phyloP scores from a whole-genome alignment of 2,329 filamentous ascomycete species.

The Emericellopsis atlantica region DNA sequence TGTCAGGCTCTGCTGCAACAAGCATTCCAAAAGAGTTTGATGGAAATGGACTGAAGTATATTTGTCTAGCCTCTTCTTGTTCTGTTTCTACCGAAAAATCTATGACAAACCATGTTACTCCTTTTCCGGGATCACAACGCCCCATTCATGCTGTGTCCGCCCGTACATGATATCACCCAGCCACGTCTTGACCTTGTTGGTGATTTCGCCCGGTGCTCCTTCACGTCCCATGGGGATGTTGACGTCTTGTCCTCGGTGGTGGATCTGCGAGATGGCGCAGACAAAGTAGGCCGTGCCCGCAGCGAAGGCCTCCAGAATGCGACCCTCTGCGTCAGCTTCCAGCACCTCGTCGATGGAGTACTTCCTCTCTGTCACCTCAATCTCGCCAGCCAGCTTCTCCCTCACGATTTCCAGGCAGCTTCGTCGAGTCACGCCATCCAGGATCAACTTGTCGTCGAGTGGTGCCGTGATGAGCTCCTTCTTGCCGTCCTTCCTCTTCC shows the following conservation, averaged over 20 bases:
- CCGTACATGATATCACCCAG: slow-evolving; percentile 67
- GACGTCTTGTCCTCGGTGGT: slow-evolving; percentile 53
- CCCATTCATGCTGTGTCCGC: slow-evolving; percentile 55
- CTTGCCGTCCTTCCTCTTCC: slow-evolving; percentile 40
- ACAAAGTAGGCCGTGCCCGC: slow-evolving; percentile 77
- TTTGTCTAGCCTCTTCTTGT: background rate
- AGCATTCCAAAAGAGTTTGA: slow-evolving; percentile 11
- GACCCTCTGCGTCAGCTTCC: slow-evolving; percentile 59
- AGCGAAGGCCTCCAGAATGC: slow-evolving; percentile 74
- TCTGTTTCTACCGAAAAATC: background rate
- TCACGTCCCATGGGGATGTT: slow-evolving; percentile 45
- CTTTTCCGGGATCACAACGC: slow-evolving; percentile 53
- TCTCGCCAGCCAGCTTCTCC: slow-evolving; percentile 42
- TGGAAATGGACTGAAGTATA: background rate
- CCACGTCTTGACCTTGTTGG: slow-evolving; percentile 52
- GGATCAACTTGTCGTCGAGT: slow-evolving; percentile 68
- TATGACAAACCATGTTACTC: slow-evolving; percentile 13
- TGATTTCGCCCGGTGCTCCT: slow-evolving; percentile 37
- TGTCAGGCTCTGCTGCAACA: slow-evolving; percentile 12
- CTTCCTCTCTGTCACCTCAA: slow-evolving; percentile 68
- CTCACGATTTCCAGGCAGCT: slow-evolving; percentile 64
- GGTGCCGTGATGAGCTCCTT: slow-evolving; percentile 70
- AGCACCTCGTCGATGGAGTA: slow-evolving; percentile 72
- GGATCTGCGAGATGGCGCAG: slow-evolving; percentile 53
- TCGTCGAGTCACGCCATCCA: slow-evolving; percentile 78